Evolutionary conservation across 345 rosid genomes (phyloP), one percentile per base, ranked within the genome.

Genomic region (Pistacia integerrima): DNA sequence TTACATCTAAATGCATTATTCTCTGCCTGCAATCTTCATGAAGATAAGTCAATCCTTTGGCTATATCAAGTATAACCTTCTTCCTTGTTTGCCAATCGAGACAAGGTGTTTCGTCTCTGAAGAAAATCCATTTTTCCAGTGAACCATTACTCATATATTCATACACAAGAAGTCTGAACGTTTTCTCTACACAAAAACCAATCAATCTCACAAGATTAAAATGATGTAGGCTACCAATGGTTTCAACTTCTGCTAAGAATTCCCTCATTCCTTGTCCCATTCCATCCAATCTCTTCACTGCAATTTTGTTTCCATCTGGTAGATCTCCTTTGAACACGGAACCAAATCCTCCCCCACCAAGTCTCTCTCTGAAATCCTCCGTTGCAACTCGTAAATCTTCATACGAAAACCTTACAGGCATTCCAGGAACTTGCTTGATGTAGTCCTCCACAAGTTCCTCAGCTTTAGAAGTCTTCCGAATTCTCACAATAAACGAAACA

Each of bases 181-280:
- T 67, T 64, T 69, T 84, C 72, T 84, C 78, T 2, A 63, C 78
- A 69, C 84, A 81, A 52, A 75, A 84, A 16, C 86, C 86, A 25
- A 81, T 3, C 33, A 84, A 67, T 54, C 78, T 80, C 54, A 72
- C 84, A 62, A 84, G 74, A 73, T 72, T 81, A 13, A 82, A 30
- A 67, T 84, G 87, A 65, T 84, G 87, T 8, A 81, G 55, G 17
- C 72, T 52, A 10, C 87, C 78, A 13, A 79, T 76, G 13, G 85
- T 76, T 79, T 82, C 74, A n/a, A 84, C 82, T 75, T 82, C 83
- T 1, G 83, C 87, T 41, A 82, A 54, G 69, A 82, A 82, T 3
- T 73, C 76, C 57, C 76, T 73, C 76, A 28, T 59, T 4, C 76
- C 76, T 62, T 61, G 75, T 17, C 67, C 76, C 67, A 61, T 46